phyloP scores from a whole-genome alignment of 305 asterid genomes.

The Solanum chacoense region DNA sequence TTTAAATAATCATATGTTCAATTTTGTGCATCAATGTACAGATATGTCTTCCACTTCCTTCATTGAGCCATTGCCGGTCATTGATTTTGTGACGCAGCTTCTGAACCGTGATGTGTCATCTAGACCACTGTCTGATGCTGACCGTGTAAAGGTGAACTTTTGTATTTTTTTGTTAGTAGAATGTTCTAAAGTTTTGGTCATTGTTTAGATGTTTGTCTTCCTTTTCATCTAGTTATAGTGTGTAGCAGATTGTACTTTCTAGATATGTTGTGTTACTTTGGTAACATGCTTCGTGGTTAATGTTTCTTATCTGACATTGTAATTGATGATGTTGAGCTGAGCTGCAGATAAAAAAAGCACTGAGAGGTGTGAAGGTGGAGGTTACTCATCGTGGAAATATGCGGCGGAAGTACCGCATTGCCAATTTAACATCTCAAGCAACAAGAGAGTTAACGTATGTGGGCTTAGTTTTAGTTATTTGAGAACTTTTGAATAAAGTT shows the following conservation, averaged over 20 bases:
- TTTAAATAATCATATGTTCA: background rate
- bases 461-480: background rate
- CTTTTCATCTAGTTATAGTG: background rate
- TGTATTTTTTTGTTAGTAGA: background rate
- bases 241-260: background rate
- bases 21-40: slow-evolving; percentile 14
- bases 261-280: background rate
- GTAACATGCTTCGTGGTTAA: background rate
- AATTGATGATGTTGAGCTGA: background rate
- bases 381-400: slow-evolving; percentile 91
- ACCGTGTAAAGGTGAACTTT: slow-evolving; percentile 74
- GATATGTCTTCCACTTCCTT: slow-evolving; percentile 99
- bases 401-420: slow-evolving; percentile 76
- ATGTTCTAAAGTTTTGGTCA: background rate
- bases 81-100: slow-evolving; percentile 76
- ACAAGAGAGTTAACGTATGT: slow-evolving; percentile 79
- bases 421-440: slow-evolving; percentile 77
- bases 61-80: slow-evolving; percentile 88
- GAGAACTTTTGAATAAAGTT: background rate
- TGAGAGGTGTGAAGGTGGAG: slow-evolving; percentile 86
- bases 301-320: background rate
- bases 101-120: slow-evolving; percentile 65
- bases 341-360: slow-evolving; percentile 71
- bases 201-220: background rate
- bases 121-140: slow-evolving; percentile 83